phyloP scores from a whole-genome alignment of 1,139 yeast genomes.

The Chernovozyma aurita region DNA sequence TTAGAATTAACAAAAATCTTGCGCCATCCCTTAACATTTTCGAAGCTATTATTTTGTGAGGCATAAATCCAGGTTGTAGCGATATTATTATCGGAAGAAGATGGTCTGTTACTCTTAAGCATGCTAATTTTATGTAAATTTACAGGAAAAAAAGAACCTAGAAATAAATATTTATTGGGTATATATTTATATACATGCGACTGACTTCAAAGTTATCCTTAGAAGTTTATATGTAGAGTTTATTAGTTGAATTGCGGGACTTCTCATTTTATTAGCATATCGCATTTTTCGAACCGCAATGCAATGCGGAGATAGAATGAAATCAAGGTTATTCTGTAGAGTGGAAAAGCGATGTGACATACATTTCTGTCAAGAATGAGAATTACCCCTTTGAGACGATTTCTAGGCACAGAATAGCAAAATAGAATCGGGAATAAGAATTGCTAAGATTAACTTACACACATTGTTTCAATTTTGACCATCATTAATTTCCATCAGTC shows the following conservation, averaged over 20 bases:
- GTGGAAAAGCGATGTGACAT: too few relatives aligned
- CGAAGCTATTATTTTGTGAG: constrained; percentile 3
- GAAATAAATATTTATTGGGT: neutral
- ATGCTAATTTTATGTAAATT: too few relatives aligned
- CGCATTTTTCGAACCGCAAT: neutral
- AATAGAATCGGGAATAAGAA: too few relatives aligned
- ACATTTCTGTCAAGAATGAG: too few relatives aligned
- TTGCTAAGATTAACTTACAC: too few relatives aligned
- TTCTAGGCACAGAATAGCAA: too few relatives aligned
- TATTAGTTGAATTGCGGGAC: neutral
- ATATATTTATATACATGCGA: constrained; percentile 1
- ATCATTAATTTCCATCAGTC: too few relatives aligned
- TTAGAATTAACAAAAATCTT: constrained; percentile 21
- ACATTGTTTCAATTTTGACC: too few relatives aligned
- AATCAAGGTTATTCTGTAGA: too few relatives aligned
- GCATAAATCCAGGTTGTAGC: constrained; percentile 27
- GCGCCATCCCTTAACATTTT: constrained; percentile 37
- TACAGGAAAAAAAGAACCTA: neutral
- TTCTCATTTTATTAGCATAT: neutral
- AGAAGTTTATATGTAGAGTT: neutral
- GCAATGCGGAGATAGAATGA: constrained; percentile 1
- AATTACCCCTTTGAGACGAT: neutral
- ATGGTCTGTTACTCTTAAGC: neutral
- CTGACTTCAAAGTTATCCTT: neutral
- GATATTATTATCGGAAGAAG: constrained; percentile 1